Evolutionary conservation across 495 filamentous ascomycete genomes (phyloP), one percentile per base, ranked within the genome.

Genomic region (Penicillium tannophilum): DNA sequence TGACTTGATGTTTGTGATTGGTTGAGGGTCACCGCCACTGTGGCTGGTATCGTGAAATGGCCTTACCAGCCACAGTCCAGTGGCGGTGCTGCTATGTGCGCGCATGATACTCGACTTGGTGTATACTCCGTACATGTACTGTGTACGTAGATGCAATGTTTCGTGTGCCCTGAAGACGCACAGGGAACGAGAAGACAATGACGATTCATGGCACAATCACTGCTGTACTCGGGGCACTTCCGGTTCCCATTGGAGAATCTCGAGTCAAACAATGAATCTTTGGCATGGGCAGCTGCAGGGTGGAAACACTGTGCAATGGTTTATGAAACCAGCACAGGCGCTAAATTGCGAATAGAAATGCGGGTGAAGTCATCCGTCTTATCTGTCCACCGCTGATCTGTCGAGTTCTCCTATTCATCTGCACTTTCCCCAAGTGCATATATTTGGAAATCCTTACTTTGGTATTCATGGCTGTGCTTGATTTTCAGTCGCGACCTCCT

Each of bases 1-100:
- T 76, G 74, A 76, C 73, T 23, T 24, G 9, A 55, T 50, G 16
- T 0, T 10, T 35, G 7, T 71, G 64, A 76, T 77, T 77, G 72
- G 73, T 5, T 54, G 7, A 31, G n/a, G 11, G 14, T 62, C 63
- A 74, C 72, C 65, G 73, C 66, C 72, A 74, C 67, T 69, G 71
- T 73, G 72, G 69, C 73, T 76, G 68, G 55, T 64, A 57, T n/a
- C 4, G 11, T 23, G 1, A n/a, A n/a, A 17, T 41, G 4, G 24
- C 20, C 10, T 24, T 49, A 58, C 17, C 28, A 62, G 59, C 50
- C 60, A 60, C 52, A 36, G 10, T 3, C 1, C 35, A 31, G 49
- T 69, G 66, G 63, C 63, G 45, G 56, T 58, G 60, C 60, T 52
- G 14, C 3, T 11, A 0, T 36, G 12, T 36, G 9, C 33, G 10